Conservation (phyloP, 768 basidiomycete genomes). For the Xerocomellus chrysenteron region DNA sequence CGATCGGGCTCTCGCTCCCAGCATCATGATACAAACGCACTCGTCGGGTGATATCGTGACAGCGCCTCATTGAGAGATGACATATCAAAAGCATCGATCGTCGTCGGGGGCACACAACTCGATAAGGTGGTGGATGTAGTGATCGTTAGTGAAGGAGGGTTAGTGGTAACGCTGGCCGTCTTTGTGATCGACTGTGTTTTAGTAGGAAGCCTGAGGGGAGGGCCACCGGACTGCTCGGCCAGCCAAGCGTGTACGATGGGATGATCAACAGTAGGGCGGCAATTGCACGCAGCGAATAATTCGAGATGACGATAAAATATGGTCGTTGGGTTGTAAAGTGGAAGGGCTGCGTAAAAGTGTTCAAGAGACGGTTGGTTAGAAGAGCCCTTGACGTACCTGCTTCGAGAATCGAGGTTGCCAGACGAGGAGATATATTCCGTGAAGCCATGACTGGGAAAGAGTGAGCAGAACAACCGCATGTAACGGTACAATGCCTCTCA, state of each 20-base stretch:
- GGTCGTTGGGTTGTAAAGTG: slow-evolving; percentile 51
- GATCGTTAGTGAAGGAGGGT: slow-evolving; percentile 12
- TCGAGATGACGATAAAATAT: slow-evolving; percentile 49
- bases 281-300: slow-evolving; percentile 43
- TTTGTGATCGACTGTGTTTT: slow-evolving; percentile 16
- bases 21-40: slow-evolving; percentile 8
- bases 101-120: background rate
- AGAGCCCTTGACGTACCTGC: slow-evolving; percentile 34
- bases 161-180: background rate
- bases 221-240: slow-evolving; percentile 26
- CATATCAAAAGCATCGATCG: slow-evolving; percentile 25
- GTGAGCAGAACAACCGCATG: background rate
- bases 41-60: slow-evolving; percentile 25
- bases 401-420: slow-evolving; percentile 43
- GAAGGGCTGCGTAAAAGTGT: slow-evolving; percentile 38
- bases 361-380: background rate
- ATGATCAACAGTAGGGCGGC: slow-evolving; percentile 39
- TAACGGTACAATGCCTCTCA: slow-evolving; percentile 28
- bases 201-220: slow-evolving; percentile 4
- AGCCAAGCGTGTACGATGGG: slow-evolving; percentile 43
- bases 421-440: slow-evolving; percentile 36
- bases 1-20: background rate
- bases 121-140: slow-evolving; percentile 8
- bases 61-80: slow-evolving; percentile 24
- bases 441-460: slow-evolving; percentile 45